These are phyloP conservation scores for Coemansia sp. DNA, from an alignment of 192 early-diverging fungal genomes.

Conservation along the genomic window DNA sequence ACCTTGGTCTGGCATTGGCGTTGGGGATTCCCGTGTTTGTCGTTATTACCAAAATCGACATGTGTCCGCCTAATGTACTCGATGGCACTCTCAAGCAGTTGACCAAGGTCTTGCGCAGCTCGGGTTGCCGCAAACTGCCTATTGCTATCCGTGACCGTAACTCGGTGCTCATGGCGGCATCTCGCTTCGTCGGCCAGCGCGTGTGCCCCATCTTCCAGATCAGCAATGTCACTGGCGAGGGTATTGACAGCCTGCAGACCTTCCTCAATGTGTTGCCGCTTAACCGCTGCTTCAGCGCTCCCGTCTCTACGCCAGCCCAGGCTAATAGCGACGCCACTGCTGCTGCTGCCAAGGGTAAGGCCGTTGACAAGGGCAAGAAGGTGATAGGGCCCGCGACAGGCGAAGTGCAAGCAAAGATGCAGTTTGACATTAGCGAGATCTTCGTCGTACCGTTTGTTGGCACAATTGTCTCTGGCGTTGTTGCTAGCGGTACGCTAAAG, in stretches of 20 bases:
- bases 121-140: constrained; percentile 90
- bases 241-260: constrained; percentile 69
- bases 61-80: constrained; percentile 84
- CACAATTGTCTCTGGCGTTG: constrained; percentile 86
- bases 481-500: constrained; percentile 71
- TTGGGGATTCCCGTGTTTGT: constrained; percentile 87
- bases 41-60: constrained; percentile 93
- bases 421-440: constrained; percentile 87
- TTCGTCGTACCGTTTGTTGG: constrained; percentile 90
- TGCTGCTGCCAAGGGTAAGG: not conserved
- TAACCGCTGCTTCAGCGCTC: constrained; percentile 40
- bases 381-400: not conserved
- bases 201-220: constrained; percentile 96
- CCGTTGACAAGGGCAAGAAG: not conserved
- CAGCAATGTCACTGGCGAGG: constrained; percentile 86
- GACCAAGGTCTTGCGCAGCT: constrained; percentile 79
- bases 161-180: constrained; percentile 78
- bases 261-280: constrained; percentile 85
- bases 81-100: constrained; percentile 83
- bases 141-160: constrained; percentile 75
- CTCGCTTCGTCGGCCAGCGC: constrained; percentile 83
- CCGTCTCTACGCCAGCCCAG: not conserved
- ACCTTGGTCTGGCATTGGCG: constrained; percentile 85
- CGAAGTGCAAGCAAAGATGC: constrained; percentile 54
- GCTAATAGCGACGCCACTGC: constrained; percentile 50